Evolutionary conservation across 768 basidiomycete species (phyloP).

Genomic region (Pleurotus eryngii): DNA sequence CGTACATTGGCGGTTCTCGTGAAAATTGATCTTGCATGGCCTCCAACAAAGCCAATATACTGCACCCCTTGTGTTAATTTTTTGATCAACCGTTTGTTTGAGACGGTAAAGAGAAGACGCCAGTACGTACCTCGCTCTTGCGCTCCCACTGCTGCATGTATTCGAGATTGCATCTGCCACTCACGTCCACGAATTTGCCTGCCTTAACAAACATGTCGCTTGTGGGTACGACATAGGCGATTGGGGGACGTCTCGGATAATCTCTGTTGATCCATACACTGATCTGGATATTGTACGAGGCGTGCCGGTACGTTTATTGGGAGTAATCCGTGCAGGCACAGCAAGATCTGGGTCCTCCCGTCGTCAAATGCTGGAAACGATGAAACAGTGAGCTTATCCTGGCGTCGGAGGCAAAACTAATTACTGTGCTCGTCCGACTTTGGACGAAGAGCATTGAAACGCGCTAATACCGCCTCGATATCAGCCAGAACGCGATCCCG

Average conservation of each 20-base stretch:
- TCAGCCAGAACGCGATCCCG: constrained; percentile 60
- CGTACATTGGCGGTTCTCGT: constrained; percentile 82
- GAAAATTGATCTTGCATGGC: constrained; percentile 84
- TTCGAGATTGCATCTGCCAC: constrained; percentile 65
- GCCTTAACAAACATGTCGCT: constrained; percentile 85
- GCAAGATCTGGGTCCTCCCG: constrained; percentile 86
- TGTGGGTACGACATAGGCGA: constrained; percentile 91
- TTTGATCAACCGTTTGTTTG: constrained; percentile 1
- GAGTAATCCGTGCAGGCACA: constrained; percentile 88
- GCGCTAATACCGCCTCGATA: constrained; percentile 54
- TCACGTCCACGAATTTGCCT: constrained; percentile 73
- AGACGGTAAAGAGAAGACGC: constrained; percentile 12
- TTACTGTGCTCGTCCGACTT: constrained; percentile 80
- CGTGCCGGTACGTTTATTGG: constrained; percentile 74
- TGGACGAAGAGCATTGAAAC: constrained; percentile 59
- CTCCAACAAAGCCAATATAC: constrained; percentile 67
- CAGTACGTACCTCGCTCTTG: constrained; percentile 72
- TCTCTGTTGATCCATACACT: constrained; percentile 84
- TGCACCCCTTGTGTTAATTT: constrained; percentile 58
- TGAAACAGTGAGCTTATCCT: constrained; percentile 4
- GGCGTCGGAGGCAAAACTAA: constrained; percentile 19
- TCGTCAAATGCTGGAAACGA: constrained; percentile 78
- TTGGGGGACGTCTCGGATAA: constrained; percentile 80
- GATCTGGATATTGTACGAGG: constrained; percentile 91
- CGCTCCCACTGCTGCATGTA: constrained; percentile 77